phyloP scores from a whole-genome alignment of 441 rosid genomes.

The Caryocar brasiliense region DNA sequence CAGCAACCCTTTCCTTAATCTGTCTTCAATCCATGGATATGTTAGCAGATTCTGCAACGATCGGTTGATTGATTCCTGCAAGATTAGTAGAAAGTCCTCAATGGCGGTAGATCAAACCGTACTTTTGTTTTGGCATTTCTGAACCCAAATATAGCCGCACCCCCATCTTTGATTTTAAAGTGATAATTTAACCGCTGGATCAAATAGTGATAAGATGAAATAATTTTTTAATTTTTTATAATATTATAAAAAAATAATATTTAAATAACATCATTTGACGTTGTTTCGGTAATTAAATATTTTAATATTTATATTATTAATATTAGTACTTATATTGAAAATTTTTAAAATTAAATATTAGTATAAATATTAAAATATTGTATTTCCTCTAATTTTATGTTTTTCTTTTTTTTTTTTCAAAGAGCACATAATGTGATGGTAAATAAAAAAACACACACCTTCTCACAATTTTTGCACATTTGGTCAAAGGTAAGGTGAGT shows the following conservation, averaged over 20 bases:
- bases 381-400: not conserved
- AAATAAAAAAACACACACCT: constrained; percentile 40
- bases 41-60: constrained; percentile 65
- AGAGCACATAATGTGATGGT: not conserved
- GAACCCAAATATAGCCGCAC: not conserved
- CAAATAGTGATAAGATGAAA: too few species aligned
- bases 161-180: too few species aligned
- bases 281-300: too few species aligned
- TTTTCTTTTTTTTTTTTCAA: not conserved
- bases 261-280: too few species aligned
- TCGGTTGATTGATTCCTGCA: constrained; percentile 68
- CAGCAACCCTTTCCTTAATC: constrained; percentile 44
- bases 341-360: too few species aligned
- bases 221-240: too few species aligned
- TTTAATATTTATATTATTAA: too few species aligned
- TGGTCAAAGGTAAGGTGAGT: constrained; percentile 61
- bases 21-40: constrained; percentile 93
- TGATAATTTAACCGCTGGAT: too few species aligned
- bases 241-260: too few species aligned
- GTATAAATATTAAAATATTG: not conserved
- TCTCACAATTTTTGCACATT: constrained; percentile 88
- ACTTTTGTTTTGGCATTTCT: not conserved
- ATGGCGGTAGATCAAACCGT: not conserved
- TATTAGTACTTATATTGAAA: too few species aligned
- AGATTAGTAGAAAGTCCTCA: constrained; percentile 15